phyloP scores from a whole-genome alignment of 2,329 filamentous ascomycete species.

The Neonectria faginata region DNA sequence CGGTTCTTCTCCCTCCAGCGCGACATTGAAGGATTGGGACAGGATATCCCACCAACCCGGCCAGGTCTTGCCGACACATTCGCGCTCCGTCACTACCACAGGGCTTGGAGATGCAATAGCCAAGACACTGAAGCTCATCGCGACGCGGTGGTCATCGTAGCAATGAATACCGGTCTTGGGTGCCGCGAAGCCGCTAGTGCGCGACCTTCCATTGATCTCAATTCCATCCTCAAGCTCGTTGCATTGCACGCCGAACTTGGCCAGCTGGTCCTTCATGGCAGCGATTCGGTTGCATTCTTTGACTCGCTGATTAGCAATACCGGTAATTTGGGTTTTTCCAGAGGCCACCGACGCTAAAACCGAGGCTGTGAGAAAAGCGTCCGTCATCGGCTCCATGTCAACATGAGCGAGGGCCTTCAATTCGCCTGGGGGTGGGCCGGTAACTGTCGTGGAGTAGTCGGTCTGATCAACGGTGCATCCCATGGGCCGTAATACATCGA shows the following conservation, averaged over 20 bases:
- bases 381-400: conserved; percentile 99
- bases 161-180: conserved; percentile 82
- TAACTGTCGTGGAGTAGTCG: conserved; percentile 88
- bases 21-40: conserved; percentile 79
- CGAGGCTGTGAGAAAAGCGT: conserved; percentile 95
- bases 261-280: conserved; percentile 94
- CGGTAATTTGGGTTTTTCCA: conserved; percentile 86
- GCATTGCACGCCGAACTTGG: conserved; percentile 90
- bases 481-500: conserved; percentile 92
- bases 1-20: conserved; percentile 79
- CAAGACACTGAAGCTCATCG: conserved; percentile 97
- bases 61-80: conserved; percentile 98
- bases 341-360: conserved; percentile 90
- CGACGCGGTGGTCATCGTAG: conserved; percentile 97
- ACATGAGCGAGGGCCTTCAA: conserved; percentile 83
- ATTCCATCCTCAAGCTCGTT: conserved; percentile 96
- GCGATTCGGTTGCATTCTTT: conserved; percentile 98
- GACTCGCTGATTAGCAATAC: conserved; percentile 96
- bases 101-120: conserved; percentile 77
- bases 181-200: conserved; percentile 59
- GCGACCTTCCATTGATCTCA: conserved; percentile 69
- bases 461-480: conserved; percentile 91
- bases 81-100: conserved; percentile 85
- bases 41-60: conserved; percentile 98
- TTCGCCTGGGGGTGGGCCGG: conserved; percentile 80